phyloP scores from a whole-genome alignment of 805 yeast species.

The Candida golubevii region DNA sequence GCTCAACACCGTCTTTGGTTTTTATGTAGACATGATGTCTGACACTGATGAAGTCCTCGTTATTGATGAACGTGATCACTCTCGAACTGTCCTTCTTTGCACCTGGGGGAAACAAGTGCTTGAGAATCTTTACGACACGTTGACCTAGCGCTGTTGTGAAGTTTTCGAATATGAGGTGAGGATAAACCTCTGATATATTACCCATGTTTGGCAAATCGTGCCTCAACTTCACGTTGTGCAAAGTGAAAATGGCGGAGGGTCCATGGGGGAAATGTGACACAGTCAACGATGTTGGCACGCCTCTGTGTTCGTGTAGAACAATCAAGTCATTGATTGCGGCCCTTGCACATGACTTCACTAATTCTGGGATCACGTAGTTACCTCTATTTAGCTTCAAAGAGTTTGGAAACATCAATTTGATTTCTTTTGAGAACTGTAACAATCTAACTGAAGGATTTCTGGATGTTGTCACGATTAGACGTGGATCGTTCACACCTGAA shows the following conservation, averaged over 20 bases:
- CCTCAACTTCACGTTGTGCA: constrained; percentile 90
- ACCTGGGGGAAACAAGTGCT: constrained; percentile 96
- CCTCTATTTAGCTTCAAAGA: constrained; percentile 90
- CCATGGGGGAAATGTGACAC: constrained; percentile 97
- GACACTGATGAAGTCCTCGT: constrained; percentile 88
- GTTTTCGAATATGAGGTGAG: constrained; percentile 70
- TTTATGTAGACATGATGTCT: constrained; percentile 93
- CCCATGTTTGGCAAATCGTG: constrained; percentile 88
- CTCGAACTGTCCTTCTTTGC: constrained; percentile 84
- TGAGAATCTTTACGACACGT: constrained; percentile 39
- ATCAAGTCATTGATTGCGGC: constrained; percentile 82
- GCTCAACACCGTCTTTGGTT: constrained; percentile 82
- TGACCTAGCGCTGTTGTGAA: neutral
- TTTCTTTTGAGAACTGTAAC: constrained; percentile 89
- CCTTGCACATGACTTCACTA: constrained; percentile 77
- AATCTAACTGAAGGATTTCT: constrained; percentile 84
- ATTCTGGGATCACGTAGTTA: constrained; percentile 76
- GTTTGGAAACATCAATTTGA: constrained; percentile 84
- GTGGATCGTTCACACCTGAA: constrained; percentile 87
- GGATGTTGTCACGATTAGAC: constrained; percentile 87
- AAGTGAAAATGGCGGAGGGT: constrained; percentile 89
- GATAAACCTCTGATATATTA: constrained; percentile 85
- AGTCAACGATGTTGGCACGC: constrained; percentile 93
- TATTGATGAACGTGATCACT: constrained; percentile 88
- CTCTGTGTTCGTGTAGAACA: constrained; percentile 92